Base-by-base conservation (phyloP, 495 filamentous ascomycete genomes). In the Penicillium robsamsonii region DNA sequence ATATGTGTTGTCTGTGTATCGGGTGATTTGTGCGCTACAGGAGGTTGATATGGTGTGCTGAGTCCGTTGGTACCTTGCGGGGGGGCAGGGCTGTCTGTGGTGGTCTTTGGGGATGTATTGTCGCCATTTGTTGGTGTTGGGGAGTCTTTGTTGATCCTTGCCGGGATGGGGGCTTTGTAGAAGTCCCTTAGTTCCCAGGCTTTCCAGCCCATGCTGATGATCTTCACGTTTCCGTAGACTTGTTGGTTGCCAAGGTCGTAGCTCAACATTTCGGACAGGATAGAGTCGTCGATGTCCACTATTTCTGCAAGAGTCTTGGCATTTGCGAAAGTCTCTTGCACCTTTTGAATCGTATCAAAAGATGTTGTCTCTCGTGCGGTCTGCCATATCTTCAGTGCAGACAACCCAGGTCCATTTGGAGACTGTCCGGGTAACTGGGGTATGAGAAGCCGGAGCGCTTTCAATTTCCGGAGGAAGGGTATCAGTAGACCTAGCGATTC, bases 391-490 rank as follows among this genome's bases (percentile, higher is more conserved):
- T 35, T 38, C 15, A 22, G 22, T 11, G 51, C 25, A 20, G 40
- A 17, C 13, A 25, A 31, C 12, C 44, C 7, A 22, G 48, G 22
- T 15, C 31, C 47, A 8, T 24, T 50, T 20, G 62, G 57, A 2
- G 57, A 53, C 24, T 60, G 42, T 8, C 58, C 55, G 13, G 64
- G 46, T 4, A 59, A 62, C 3, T 68, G 65, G 30, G 74, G 73
- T 8, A 76, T 63, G 40, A 84, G 58, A 40, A 81, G 65, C 15
- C 79, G 72, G 2, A 81, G 29, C 0, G 72, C 75, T 1, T 57
- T 64, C 4, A 82, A 58, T 9, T 80, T 78, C 1, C 74, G 70
- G 5, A 82, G 71, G 59, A 82, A 80, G 0, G 78, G 79, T 35
- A 80, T 64, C 1, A 80, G 60, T 24, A 79, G 64, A 2, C 68